phyloP scores from a whole-genome alignment of 1,284 basidiomycete species.

The Leucoagaricus sp. region DNA sequence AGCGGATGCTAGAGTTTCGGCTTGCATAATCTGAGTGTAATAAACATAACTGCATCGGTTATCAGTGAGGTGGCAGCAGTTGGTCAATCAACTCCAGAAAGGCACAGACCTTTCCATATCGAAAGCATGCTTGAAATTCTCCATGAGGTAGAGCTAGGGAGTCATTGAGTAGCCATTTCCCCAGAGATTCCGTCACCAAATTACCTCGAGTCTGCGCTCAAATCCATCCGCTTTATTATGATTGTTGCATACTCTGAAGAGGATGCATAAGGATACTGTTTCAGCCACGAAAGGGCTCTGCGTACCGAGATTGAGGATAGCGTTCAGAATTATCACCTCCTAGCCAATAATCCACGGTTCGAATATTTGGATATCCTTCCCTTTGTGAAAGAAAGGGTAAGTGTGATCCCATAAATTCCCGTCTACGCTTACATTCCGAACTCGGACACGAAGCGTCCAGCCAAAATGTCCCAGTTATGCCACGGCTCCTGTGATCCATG shows the following conservation, averaged over 20 bases:
- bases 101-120: slow-evolving; percentile 73
- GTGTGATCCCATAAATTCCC: slow-evolving; percentile 6
- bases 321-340: slow-evolving; percentile 68
- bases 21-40: slow-evolving; percentile 85
- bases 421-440: slow-evolving; percentile 71
- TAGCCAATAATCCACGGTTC: slow-evolving; percentile 85
- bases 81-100: neutral
- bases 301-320: slow-evolving; percentile 83
- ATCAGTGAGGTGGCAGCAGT: neutral
- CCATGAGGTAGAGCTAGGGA: slow-evolving; percentile 76
- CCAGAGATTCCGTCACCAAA: slow-evolving; percentile 1
- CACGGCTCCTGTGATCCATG: slow-evolving; percentile 86
- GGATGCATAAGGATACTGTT: neutral
- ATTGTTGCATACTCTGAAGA: slow-evolving; percentile 61
- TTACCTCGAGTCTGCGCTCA: slow-evolving; percentile 82
- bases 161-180: neutral
- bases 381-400: slow-evolving; percentile 39
- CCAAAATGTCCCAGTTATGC: slow-evolving; percentile 86
- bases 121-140: slow-evolving; percentile 89
- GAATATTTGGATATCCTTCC: slow-evolving; percentile 82
- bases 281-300: slow-evolving; percentile 21
- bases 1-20: slow-evolving; percentile 74
- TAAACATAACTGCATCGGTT: slow-evolving; percentile 60
- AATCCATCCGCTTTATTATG: slow-evolving; percentile 92
- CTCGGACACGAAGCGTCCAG: slow-evolving; percentile 88